Base-by-base conservation (phyloP, 208 protist genomes). In the Acanthamoeba healyi region DNA sequence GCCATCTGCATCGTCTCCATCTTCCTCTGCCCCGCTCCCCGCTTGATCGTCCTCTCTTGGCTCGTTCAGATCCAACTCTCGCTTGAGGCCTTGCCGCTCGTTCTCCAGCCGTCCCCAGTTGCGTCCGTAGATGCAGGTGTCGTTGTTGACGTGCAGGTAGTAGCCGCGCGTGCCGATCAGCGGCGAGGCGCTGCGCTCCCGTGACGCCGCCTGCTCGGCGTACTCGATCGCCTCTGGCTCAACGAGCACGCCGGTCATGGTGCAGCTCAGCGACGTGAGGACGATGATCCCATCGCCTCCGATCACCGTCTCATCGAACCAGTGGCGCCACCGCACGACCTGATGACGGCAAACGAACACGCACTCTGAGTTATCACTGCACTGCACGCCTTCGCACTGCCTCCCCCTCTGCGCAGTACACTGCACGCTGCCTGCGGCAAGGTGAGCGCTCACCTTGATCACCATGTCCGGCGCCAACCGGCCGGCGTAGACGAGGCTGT, bases 271-370 rank as follows among this genome's bases (percentile, higher is more conserved):
- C 36, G 9, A 14, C 1, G 56, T 42, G 34, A 91, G 56, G 12
- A 91, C 40, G 32, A 91, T 49, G 56, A 91, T 49, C 9, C 56
- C 84, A 26, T 91, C 84, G 15, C 54, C 84, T 24, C 84, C 84
- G 38, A 91, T 91, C 40, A 91, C 84, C 56, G 56, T 91, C 32
- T 91, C 84, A 49, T 91, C 84, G 38, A 91, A 91, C 84, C 84
- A 91, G 36, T 72, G 34, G 38, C 22, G 29, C 54, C 84, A 91
- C 5, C 15, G 42, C 42, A 36, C 56, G 0, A 91, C 49, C 84
- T 91, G 38, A 10, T 2, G 63, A 3, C 58, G 58, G 10, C 15
- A 65, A 29, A 5, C 2, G 10, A 0, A 72, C 32, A 40, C n/a
- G n/a, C n/a, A n/a, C n/a, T n/a, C n/a, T n/a, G n/a, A 38, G 14